These are phyloP conservation scores for Graphiopsis chlorocephala DNA, from an alignment of 2,329 filamentous ascomycete species.

Conservation along the genomic window DNA sequence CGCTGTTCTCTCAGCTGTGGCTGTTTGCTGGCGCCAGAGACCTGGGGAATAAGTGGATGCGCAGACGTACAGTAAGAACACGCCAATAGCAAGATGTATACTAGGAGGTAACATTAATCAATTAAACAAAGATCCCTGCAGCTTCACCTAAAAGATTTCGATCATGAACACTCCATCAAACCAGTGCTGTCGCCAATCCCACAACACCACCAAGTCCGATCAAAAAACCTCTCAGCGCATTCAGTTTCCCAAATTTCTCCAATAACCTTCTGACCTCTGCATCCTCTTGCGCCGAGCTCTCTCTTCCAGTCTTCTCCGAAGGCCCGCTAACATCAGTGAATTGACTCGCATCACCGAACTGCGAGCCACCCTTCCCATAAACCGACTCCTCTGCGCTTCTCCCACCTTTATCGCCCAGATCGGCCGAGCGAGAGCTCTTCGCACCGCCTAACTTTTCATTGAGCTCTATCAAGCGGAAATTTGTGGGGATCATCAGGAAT, in stretches of 20 bases:
- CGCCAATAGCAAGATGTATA: not conserved
- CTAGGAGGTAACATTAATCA: not conserved
- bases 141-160: not conserved
- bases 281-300: constrained; percentile 39
- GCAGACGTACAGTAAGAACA: no score
- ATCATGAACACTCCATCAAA: not conserved
- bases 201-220: constrained; percentile 28
- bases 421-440: constrained; percentile 23
- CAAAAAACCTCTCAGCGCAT: constrained; percentile 25
- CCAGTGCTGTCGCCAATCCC: constrained; percentile 15
- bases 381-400: constrained; percentile 27
- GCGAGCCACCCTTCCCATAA: constrained; percentile 19
- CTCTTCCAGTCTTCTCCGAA: constrained; percentile 33
- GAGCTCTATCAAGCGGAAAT: constrained; percentile 30
- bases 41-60: not conserved
- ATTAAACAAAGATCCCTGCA: not conserved
- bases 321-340: constrained; percentile 27
- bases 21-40: not conserved
- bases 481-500: constrained; percentile 26
- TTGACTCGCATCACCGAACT: constrained; percentile 28
- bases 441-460: constrained; percentile 28
- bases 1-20: not conserved
- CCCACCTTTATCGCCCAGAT: constrained; percentile 13
- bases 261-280: constrained; percentile 39
- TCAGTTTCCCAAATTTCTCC: constrained; percentile 29